phyloP scores from a whole-genome alignment of 441 rosid genomes.

The Eutrema salsugineum region DNA sequence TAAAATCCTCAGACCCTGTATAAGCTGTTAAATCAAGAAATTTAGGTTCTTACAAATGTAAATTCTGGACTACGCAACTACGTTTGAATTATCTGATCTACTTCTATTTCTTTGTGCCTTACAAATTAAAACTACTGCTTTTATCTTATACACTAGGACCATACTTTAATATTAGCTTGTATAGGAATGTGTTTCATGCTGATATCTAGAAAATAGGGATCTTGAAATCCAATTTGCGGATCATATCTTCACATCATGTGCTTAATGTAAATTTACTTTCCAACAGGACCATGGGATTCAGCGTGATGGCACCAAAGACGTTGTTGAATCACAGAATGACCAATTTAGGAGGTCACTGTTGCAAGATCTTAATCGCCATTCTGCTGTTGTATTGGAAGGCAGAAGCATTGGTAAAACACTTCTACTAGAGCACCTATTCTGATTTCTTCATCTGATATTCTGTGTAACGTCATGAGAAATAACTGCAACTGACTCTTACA shows the following conservation, averaged over 20 bases:
- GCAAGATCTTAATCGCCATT: constrained; percentile 88
- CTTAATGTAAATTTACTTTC: constrained; percentile 4
- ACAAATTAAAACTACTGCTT: neutral
- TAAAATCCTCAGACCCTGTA: neutral
- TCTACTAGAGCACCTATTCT: constrained; percentile 12
- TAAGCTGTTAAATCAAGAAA: neutral
- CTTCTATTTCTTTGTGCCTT: neutral
- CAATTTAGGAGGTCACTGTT: constrained; percentile 67
- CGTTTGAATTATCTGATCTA: neutral
- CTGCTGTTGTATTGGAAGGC: constrained; percentile 95
- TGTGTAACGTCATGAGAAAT: neutral
- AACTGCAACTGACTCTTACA: neutral
- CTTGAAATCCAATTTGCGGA: neutral
- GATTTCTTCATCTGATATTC: neutral
- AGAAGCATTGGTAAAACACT: constrained; percentile 56
- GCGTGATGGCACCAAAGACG: constrained; percentile 67
- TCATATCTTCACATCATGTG: neutral
- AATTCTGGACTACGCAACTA: neutral
- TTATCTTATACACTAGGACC: neutral
- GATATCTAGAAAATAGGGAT: neutral
- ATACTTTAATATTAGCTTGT: neutral
- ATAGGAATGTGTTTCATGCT: neutral
- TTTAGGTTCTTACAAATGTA: neutral
- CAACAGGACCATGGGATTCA: constrained; percentile 79
- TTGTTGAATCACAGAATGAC: constrained; percentile 50